Evolutionary conservation across 768 basidiomycete genomes (phyloP), one percentile per base, ranked within the genome.

Genomic region (Psilocybe tampanensis): DNA sequence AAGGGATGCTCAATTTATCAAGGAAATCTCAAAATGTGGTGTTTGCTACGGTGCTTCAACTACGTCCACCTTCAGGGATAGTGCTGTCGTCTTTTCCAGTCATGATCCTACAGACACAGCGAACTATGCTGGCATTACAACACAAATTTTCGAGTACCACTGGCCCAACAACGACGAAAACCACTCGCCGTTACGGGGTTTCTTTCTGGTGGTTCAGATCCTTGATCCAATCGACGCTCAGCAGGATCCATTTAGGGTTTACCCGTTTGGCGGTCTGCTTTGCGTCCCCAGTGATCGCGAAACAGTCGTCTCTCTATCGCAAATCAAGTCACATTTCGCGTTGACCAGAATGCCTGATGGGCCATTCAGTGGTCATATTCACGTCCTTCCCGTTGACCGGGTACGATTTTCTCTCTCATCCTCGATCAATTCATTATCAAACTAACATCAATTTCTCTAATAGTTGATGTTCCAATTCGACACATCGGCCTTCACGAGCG

Each of bases 381-480:
- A 60, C 26, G 41, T 60, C 18, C 50, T 60, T 6, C 60, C 60
- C 3, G 21, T 60, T 17, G 55, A 60, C 26, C 24, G 55, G 42
- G 60, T 60, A 26, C 26, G 55, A 44, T 39, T 8, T 41, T 26
- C 7, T 29, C 29, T 29, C 13, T 24, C n/a, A 17, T 7, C 17
- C n/a, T n/a, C n/a, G n/a, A n/a, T n/a, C n/a, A n/a, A 24, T 15
- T 13, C 15, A 17, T 17, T 15, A 29, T 48, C 23, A 8, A 15
- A 7, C 7, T 24, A 26, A 2, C 29, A 6, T 29, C 15, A 21
- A 17, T 15, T 48, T 5, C 8, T 29, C 26, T 21, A 2, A n/a
- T 21, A 48, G 47, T 32, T 48, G 19, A 48, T 48, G 47, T 24
- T 48, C 8, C 22, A 48, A 23, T 48, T 48, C 21, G 19, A 44